Evolutionary conservation across 2,329 filamentous ascomycete genomes (phyloP), one percentile per base, ranked within the genome.

Genomic region (Onygena corvina): DNA sequence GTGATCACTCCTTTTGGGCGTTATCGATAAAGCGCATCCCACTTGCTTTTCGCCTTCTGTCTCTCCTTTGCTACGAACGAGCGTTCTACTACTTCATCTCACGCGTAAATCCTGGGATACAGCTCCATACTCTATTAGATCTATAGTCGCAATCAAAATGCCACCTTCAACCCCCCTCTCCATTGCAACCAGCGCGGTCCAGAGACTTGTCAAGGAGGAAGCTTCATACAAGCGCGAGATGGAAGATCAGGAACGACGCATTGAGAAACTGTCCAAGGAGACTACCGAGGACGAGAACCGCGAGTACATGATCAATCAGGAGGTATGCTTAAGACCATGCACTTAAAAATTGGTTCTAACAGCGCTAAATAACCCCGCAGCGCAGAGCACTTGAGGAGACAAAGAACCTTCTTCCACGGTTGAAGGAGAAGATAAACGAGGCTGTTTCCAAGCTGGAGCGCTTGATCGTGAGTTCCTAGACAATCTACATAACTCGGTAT

Each of bases 141-240:
- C 30, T 31, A 8, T 31, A 31, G 30, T 36, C 46, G 8, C 6
- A 49, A 31, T 12, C 25, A 67, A 46, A 46, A 94, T 94, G 88
- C 76, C 86, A 2, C 76, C 86, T 27, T 84, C 85, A 38, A 81
- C 82, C 1, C 76, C 81, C 58, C 79, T 95, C 64, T 68, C 79
- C 59, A 92, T 95, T 62, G 81, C 84, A 38, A 92, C 86, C 20
- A 79, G 82, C 53, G 80, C 86, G 16, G 79, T 96, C 57, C 74
- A 77, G 59, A 86, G 92, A 52, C 78, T 96, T 44, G 79, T 94
- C 57, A 95, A 94, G 68, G 92, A 98, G 67, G 86, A 95, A 67
- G 73, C 77, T 33, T 90, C 83, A 59, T 96, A 98, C 71, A 84
- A 89, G 73, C 84, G 84, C 63, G 92, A 98, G 67, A 76, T 89